These are phyloP conservation scores for Ophiostoma montium DNA, from an alignment of 2,329 filamentous ascomycete genomes.

Conservation along the genomic window DNA sequence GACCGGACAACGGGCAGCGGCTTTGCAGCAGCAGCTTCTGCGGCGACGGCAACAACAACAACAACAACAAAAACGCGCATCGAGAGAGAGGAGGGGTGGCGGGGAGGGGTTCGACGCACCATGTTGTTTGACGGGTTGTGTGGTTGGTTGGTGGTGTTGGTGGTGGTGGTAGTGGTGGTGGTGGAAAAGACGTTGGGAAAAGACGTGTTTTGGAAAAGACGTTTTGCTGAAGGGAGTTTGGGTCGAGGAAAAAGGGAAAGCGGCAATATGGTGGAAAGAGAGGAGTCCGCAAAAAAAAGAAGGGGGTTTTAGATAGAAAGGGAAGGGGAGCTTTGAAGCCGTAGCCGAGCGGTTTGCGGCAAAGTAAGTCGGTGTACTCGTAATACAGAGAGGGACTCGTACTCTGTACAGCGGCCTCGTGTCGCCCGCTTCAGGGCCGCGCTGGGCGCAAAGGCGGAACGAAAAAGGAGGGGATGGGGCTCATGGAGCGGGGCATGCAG, in stretches of 20 bases:
- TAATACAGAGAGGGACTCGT: not conserved
- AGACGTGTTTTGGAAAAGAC: not conserved
- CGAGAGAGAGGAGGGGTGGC: not conserved
- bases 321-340: constrained; percentile 6
- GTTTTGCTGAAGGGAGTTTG: not conserved
- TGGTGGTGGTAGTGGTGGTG: not conserved
- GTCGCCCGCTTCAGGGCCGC: not conserved
- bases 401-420: not conserved
- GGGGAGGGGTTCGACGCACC: not conserved
- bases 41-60: not conserved
- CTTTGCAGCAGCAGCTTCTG: too few species aligned
- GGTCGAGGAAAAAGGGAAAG: constrained; percentile 1
- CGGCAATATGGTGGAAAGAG: constrained; percentile 3
- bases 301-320: constrained; percentile 4
- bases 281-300: not conserved
- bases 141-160: not conserved
- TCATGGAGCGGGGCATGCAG: constrained; percentile 5
- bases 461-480: constrained; percentile 8
- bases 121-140: not conserved
- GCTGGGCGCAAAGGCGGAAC: not conserved
- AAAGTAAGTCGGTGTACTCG: not conserved
- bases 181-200: not conserved
- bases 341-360: constrained; percentile 3
- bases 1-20: too few species aligned
- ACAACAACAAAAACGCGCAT: not conserved